phyloP scores from a whole-genome alignment of 2,329 filamentous ascomycete genomes.

The Pseudogymnoascus sp. region DNA sequence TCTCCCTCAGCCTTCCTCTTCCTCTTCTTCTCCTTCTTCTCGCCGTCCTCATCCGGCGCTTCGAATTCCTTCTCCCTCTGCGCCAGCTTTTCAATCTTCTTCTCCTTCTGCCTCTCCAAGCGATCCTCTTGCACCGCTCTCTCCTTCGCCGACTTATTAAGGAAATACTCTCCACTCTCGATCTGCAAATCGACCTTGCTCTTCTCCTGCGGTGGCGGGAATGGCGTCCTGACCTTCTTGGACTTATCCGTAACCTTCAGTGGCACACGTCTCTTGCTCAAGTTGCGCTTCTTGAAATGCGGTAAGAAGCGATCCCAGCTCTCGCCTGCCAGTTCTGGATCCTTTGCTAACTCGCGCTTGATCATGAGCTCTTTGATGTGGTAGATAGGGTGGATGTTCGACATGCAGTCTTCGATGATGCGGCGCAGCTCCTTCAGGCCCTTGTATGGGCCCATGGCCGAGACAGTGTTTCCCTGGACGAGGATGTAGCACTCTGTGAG shows the following conservation, averaged over 20 bases:
- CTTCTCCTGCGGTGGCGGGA: conserved; percentile 95
- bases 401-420: conserved; percentile 92
- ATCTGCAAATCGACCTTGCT: conserved; percentile 98
- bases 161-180: conserved; percentile 94
- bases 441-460: conserved; percentile 85
- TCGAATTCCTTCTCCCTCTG: conserved; percentile 81
- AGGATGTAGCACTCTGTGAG: conserved; percentile 88
- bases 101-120: conserved; percentile 74
- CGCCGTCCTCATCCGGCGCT: conserved; percentile 68
- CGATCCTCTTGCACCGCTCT: conserved; percentile 70
- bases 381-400: conserved; percentile 82
- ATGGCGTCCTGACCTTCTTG: conserved; percentile 93
- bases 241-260: conserved; percentile 84
- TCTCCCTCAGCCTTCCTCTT: conserved; percentile 24
- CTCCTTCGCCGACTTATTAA: conserved; percentile 88
- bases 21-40: conserved; percentile 46
- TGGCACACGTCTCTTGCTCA: conserved; percentile 75
- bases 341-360: conserved; percentile 83
- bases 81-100: conserved; percentile 80
- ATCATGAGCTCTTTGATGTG: conserved; percentile 96
- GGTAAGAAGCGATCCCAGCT: conserved; percentile 95
- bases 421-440: conserved; percentile 86
- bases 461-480: conserved; percentile 93
- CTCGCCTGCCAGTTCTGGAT: conserved; percentile 76
- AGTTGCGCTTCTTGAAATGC: conserved; percentile 89